phyloP scores from a whole-genome alignment of 2,329 filamentous ascomycete species.

The Aspergillus sp. region DNA sequence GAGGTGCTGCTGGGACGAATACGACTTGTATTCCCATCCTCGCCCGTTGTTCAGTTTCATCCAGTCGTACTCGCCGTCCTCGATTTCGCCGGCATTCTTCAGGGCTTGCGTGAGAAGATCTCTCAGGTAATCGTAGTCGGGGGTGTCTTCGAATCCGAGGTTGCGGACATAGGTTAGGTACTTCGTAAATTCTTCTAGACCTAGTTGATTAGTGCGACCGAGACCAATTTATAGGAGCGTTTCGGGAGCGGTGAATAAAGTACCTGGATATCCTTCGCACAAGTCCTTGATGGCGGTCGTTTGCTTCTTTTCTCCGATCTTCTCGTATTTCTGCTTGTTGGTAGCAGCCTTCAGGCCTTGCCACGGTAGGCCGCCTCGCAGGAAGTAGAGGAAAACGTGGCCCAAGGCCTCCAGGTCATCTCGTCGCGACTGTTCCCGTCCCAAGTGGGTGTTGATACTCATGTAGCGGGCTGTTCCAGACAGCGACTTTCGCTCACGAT shows the following conservation, averaged over 20 bases:
- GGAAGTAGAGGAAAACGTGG: constrained; percentile 70
- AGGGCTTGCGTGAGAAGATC: constrained; percentile 95
- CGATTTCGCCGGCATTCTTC: constrained; percentile 89
- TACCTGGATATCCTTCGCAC: constrained; percentile 87
- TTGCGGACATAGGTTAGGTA: constrained; percentile 97
- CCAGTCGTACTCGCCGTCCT: constrained; percentile 99
- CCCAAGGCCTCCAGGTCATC: constrained; percentile 88
- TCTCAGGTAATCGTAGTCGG: constrained; percentile 96
- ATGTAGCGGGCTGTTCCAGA: constrained; percentile 97
- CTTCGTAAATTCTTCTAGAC: constrained; percentile 86
- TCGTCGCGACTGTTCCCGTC: constrained; percentile 90
- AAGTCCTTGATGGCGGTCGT: constrained; percentile 95
- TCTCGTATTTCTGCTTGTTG: constrained; percentile 98
- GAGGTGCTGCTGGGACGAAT: constrained; percentile 69
- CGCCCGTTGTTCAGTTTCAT: constrained; percentile 96
- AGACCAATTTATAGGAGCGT: neutral
- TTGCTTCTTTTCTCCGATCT: constrained; percentile 99
- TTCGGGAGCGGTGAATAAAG: constrained; percentile 6
- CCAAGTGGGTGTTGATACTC: constrained; percentile 99
- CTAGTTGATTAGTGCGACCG: constrained; percentile 29
- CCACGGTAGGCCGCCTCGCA: constrained; percentile 66
- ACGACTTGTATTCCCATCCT: constrained; percentile 81
- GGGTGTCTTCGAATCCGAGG: constrained; percentile 95
- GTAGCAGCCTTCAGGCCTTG: constrained; percentile 68
- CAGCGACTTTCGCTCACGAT: constrained; percentile 92